Evolutionary conservation across 2,329 filamentous ascomycete genomes (phyloP), one percentile per base, ranked within the genome.

Genomic region (Colletotrichum sansevieriae): DNA sequence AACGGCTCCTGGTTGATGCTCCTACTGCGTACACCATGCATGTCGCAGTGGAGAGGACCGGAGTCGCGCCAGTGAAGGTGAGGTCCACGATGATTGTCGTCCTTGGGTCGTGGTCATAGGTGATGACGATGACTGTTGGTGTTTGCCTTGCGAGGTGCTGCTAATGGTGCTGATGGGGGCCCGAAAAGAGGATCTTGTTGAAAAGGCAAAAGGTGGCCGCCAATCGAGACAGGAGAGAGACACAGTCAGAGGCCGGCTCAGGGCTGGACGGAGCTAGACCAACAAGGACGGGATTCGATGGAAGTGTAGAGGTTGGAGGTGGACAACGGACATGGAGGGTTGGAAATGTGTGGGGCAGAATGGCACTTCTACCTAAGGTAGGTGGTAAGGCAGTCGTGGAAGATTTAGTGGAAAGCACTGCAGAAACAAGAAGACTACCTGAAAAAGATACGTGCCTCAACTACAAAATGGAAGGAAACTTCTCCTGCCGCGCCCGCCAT

Each of bases 51-150:
- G 63, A 61, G 56, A 41, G 33, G 7, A 56, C 39, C 58, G 46
- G 63, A 65, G 56, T 61, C 57, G 63, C 41, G 18, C 37, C 47
- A 46, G 47, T 46, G 46, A 25, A 37, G 46, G 56, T 15, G 15
- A 56, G 18, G 18, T 41, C 52, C 39, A 46, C 20, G 35, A 25
- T 18, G 55, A 51, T 43, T 25, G 29, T 11, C 29, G 18, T 51
- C 33, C 52, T 3, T 41, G 29, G 52, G 51, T 33, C 35, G 35
- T 13, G 12, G 49, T 25, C 25, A 29, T n/a, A 22, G 29, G 39
- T 41, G 37, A 55, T 20, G 51, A 47, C 18, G 60, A 29, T 63
- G 60, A 47, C 52, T 63, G 39, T 46, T 57, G 35, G 37, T 60
- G 33, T 60, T 49, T 60, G 57, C 57, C 57, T 49, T 51, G 33